Evolutionary conservation across 768 basidiomycete genomes (phyloP), one percentile per base, ranked within the genome.

Genomic region (Dioszegia aurantiaca): DNA sequence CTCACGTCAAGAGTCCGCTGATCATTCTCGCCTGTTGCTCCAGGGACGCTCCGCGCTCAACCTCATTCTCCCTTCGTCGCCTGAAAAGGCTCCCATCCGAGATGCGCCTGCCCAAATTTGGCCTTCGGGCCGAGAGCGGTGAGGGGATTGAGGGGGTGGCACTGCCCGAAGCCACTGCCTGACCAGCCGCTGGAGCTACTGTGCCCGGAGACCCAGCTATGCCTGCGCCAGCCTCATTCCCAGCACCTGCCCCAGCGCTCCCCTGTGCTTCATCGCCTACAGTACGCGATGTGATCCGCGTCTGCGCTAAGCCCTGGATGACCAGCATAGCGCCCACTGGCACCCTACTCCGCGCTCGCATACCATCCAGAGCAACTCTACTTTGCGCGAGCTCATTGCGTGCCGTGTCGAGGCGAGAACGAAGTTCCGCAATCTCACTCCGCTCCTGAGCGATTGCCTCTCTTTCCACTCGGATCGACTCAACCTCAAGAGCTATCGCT

Each of bases 251-350:
- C 52, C n/a, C 62, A 36, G 23, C 56, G 17, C 27, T 24, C 45
- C 19, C 56, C 27, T 23, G 19, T 12, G 23, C 17, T 41, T 8
- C 19, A n/a, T 40, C 42, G 26, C 30, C 48, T 42, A 45, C 3
- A 19, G 12, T 6, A 17, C 16, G 4, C 1, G 43, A 54, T 3
- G 57, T 51, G 23, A 55, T 42, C 23, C 58, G 53, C 9, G 69
- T 71, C 52, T 71, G 69, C 8, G 67, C 69, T 27, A 71, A 39
- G 21, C 69, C 69, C 53, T 71, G 69, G 37, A 71, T 71, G 49
- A 71, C 63, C 44, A 71, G 39, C 11, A 71, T 67, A 12, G 69
- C 64, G 1, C 69, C 67, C 2, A 59, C 48, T 10, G 42, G 49
- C 33, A 62, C 58, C 43, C 51, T 31, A n/a, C 21, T 36, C 39